Base-by-base conservation (phyloP, 345 rosid species). In the Eucalyptus tenuipes region DNA sequence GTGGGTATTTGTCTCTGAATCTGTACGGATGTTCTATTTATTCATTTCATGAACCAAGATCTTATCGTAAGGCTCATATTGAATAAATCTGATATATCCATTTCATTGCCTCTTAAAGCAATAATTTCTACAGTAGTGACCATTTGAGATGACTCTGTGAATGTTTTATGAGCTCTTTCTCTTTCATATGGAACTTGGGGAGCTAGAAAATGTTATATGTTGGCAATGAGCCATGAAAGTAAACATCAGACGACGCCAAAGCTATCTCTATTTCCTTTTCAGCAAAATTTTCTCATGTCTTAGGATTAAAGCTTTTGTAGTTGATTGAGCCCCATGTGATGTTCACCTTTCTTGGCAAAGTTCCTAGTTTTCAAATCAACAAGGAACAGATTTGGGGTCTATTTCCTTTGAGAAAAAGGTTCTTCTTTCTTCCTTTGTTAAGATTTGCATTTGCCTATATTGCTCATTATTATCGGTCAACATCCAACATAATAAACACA, bases 121-220 rank as follows among this genome's bases (percentile, higher is more conserved):
- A 90, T 86, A 86, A 88, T 80, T 88, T 92, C 2, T 87, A 57
- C 40, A 90, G 91, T 42, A 61, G 87, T 45, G 86, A 33, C 89
- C 44, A 91, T 88, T 64, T 55, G 18, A 87, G 27, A 85, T 90
- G 93, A 37, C 66, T 59, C 66, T 27, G 6, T 59, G 79, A 66
- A 66, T 31, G 42, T 0, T 66, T 66, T 66, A 31, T 31, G 79
- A 66, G 79, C 22, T 15, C 42, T 64, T n/a, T 7, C 18, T 64
- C 37, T 29, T 64, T 4, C 10, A 64, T 64, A 64, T 13, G 31
- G 33, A 29, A 64, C 37, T n/a, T 12, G 71, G 71, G 37, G 33
- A 4, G 15, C 71, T 13, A 14, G 37, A 29, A 64, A 13, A 64
- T 14, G 37, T 13, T 14, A n/a, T 13, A 7, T 64, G 33, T 15